Evolutionary conservation across 495 filamentous ascomycete species (phyloP), one percentile per base, ranked within the genome.

Genomic region (Aspergillus olivimuriae): DNA sequence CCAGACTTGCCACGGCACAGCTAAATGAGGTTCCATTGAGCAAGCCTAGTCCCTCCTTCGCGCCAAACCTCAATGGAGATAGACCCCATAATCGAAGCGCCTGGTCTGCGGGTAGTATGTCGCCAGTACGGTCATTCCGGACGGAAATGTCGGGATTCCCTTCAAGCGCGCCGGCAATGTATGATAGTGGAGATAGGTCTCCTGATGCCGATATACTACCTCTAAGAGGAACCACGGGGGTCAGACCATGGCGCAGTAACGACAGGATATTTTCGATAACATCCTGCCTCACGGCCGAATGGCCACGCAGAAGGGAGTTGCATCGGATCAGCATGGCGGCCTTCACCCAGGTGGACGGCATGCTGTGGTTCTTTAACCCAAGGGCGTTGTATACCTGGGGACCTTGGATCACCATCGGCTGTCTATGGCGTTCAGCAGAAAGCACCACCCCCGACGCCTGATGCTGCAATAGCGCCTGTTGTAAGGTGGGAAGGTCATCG

Each of bases 201-300:
- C 83, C 83, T 0, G 81, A 85, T 2, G 81, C 81, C 8, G 82
- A 86, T 17, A 87, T 80, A 38, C 70, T 79, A 4, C 83, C 82
- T 0, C 80, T 66, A 3, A 84, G 59, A 0, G 83, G 82, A 0
- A 84, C 56, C 0, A 78, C 41, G 0, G 83, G 83, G 0, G 68
- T 69, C 43, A 81, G 60, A 39, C 73, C 62, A 1, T 70, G 44
- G 4, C 65, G 36, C 22, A 83, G 49, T 4, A 84, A 56, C 6
- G 48, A 55, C 19, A 70, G 53, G 17, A 82, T 47, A 3, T 56
- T 51, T 24, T 81, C 52, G 11, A 83, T 64, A 3, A 80, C 60
- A 9, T 48, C 47, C 4, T 69, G 28, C 10, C 72, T 64, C 4
- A 86, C 77, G 1, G 63, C 78, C 0, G 77, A 82, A 46, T 81